phyloP scores from a whole-genome alignment of 2,329 filamentous ascomycete genomes.

The Colletotrichum eleusines region DNA sequence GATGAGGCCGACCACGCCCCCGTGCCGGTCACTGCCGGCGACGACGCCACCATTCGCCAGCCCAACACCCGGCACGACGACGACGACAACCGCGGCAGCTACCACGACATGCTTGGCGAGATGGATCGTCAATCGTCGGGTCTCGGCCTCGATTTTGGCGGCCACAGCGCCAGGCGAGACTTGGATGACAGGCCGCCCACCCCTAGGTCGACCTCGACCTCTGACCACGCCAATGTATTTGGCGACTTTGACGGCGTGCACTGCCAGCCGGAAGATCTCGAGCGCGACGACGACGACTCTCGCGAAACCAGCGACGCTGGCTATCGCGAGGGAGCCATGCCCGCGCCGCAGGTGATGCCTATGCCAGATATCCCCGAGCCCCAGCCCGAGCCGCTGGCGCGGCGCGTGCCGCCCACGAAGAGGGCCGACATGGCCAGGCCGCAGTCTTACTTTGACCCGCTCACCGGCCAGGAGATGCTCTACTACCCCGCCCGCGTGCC shows the following conservation, averaged over 20 bases:
- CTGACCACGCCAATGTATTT: constrained; percentile 73
- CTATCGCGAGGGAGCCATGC: constrained; percentile 4
- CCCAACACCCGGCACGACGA: constrained; percentile 43
- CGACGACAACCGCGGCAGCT: constrained; percentile 25
- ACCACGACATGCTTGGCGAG: constrained; percentile 52
- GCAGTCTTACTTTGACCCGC: constrained; percentile 71
- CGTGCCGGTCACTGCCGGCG: constrained; percentile 47
- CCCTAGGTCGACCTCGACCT: constrained; percentile 51
- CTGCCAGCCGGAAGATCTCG: constrained; percentile 67
- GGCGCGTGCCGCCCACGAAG: constrained; percentile 44
- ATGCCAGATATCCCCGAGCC: constrained; percentile 44
- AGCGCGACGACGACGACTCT: constrained; percentile 41
- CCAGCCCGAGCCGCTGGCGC: constrained; percentile 38
- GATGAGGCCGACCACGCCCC: constrained; percentile 64
- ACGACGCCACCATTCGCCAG: constrained; percentile 53
- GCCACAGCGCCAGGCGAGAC: constrained; percentile 21
- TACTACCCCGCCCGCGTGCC: constrained; percentile 97
- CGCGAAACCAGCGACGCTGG: constrained; percentile 31
- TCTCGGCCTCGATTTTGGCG: constrained; percentile 33
- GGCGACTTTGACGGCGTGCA: constrained; percentile 87
- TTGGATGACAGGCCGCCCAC: constrained; percentile 47
- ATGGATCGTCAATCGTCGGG: constrained; percentile 43
- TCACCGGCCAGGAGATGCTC: constrained; percentile 83
- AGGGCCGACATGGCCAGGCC: constrained; percentile 54
- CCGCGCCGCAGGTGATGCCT: constrained; percentile 41